Evolutionary conservation across 2,329 filamentous ascomycete species (phyloP).

Genomic region (Keithomyces neogunnii): DNA sequence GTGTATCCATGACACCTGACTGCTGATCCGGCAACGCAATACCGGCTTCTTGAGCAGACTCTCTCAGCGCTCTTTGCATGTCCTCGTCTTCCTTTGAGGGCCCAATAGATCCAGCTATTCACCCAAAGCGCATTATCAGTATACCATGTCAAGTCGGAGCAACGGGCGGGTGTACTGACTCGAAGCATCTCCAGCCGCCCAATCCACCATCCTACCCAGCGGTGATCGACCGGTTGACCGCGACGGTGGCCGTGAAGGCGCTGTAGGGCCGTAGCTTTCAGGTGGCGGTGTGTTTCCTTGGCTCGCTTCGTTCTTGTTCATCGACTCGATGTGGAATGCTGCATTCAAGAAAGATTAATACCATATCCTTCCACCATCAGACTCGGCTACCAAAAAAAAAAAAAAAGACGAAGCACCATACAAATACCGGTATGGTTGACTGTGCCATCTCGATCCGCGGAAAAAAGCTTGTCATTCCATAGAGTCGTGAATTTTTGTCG

Average conservation of each 20-base stretch:
- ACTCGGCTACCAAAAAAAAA: neutral
- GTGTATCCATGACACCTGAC: constrained; percentile 36
- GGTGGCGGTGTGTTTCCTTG: constrained; percentile 33
- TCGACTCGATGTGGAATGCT: constrained; percentile 50
- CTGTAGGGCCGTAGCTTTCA: constrained; percentile 32
- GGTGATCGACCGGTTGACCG: constrained; percentile 50
- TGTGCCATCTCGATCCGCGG: constrained; percentile 42
- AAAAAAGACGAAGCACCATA: constrained; percentile 18
- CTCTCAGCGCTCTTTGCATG: constrained; percentile 45
- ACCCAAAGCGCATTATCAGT: neutral
- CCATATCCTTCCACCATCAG: neutral
- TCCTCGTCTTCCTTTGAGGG: constrained; percentile 44
- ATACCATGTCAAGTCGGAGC: neutral
- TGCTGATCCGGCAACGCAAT: constrained; percentile 37
- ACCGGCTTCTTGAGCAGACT: constrained; percentile 46
- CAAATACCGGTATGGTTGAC: constrained; percentile 34
- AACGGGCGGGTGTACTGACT: constrained; percentile 18
- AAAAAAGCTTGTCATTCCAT: constrained; percentile 49
- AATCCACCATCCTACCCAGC: constrained; percentile 41
- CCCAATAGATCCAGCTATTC: constrained; percentile 24
- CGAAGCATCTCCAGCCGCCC: constrained; percentile 32
- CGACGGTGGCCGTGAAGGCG: constrained; percentile 55
- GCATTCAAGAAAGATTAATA: neutral
- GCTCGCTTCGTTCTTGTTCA: constrained; percentile 35
- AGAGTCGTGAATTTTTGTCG: constrained; percentile 33